phyloP scores from a whole-genome alignment of 1,284 basidiomycete species.

The Ceratobasidium sp. region DNA sequence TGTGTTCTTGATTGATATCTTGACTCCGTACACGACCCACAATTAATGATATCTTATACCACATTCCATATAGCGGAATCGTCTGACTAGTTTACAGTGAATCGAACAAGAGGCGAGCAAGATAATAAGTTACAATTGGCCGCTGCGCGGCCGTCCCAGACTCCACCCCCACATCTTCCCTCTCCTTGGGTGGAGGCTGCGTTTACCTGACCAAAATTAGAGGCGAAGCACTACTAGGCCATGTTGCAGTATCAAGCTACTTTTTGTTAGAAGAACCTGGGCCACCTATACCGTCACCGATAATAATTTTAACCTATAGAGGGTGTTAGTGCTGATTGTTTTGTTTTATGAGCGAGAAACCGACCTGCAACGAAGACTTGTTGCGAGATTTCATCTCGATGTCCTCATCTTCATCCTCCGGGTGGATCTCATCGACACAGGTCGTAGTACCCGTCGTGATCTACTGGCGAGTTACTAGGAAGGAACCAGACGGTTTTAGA shows the following conservation, averaged over 20 bases:
- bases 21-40: slow-evolving; percentile 11
- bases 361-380: slow-evolving; percentile 32
- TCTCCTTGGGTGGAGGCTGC: no score
- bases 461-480: slow-evolving; percentile 58
- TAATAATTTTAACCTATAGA: slow-evolving; percentile 69
- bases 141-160: no score
- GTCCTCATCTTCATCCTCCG: slow-evolving; percentile 72
- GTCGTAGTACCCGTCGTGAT: slow-evolving; percentile 80
- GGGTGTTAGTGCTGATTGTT: slow-evolving; percentile 76
- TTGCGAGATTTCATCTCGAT: slow-evolving; percentile 62
- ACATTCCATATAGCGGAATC: not conserved
- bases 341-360: not conserved
- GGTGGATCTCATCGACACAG: slow-evolving; percentile 82
- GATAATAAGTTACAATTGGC: no score
- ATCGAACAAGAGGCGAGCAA: not conserved
- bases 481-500: not conserved
- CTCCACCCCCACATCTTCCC: no score
- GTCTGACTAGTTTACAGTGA: not conserved
- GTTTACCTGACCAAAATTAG: slow-evolving; percentile 15
- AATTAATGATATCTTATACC: slow-evolving; percentile 20
- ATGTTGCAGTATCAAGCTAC: not conserved
- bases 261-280: slow-evolving; percentile 14
- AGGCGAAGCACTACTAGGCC: not conserved
- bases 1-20: slow-evolving; percentile 14
- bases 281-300: slow-evolving; percentile 56